Percentiles rank a stretch among this genome's conserved stretches.
These are phyloP conservation scores for Penicillium angulare DNA, from an alignment of 495 filamentous ascomycete species.

Conservation along the genomic window DNA sequence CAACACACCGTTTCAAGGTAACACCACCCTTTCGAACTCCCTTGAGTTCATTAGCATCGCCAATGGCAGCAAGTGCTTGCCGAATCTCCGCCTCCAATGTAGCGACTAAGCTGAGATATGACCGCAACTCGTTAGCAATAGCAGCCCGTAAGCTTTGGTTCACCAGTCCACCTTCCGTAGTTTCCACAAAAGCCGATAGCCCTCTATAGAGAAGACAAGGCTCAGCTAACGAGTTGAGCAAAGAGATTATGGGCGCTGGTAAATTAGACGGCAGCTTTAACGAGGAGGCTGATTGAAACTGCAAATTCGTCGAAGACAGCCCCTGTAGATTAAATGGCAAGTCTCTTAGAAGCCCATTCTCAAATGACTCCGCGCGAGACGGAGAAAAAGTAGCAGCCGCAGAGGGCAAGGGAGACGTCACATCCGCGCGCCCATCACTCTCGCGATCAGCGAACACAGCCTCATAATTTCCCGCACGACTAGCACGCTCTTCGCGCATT, in stretches of 20 bases:
- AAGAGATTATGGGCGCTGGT: constrained; percentile 79
- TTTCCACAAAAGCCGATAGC: constrained; percentile 76
- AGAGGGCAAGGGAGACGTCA: constrained; percentile 10
- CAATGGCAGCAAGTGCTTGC: constrained; percentile 63
- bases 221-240: constrained; percentile 88
- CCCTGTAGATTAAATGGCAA: constrained; percentile 95
- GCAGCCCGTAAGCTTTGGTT: constrained; percentile 92
- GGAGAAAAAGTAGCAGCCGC: constrained; percentile 11
- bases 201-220: constrained; percentile 86
- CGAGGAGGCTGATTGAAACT: constrained; percentile 63
- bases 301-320: constrained; percentile 78
- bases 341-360: constrained; percentile 79
- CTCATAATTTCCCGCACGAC: constrained; percentile 19
- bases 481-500: constrained; percentile 9
- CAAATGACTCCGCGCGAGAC: constrained; percentile 53
- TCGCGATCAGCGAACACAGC: constrained; percentile 11
- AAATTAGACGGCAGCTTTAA: constrained; percentile 74
- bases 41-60: constrained; percentile 62
- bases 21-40: constrained; percentile 84
- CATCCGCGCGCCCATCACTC: constrained; percentile 14
- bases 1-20: constrained; percentile 90
- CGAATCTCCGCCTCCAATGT: constrained; percentile 94
- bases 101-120: constrained; percentile 90
- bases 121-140: constrained; percentile 77
- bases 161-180: constrained; percentile 68